A percentile compares a stretch with the other conserved stretches of the same genome.
phyloP scores from a whole-genome alignment of 108 stramenopile genomes.

The Hondaea fermentalgiana region DNA sequence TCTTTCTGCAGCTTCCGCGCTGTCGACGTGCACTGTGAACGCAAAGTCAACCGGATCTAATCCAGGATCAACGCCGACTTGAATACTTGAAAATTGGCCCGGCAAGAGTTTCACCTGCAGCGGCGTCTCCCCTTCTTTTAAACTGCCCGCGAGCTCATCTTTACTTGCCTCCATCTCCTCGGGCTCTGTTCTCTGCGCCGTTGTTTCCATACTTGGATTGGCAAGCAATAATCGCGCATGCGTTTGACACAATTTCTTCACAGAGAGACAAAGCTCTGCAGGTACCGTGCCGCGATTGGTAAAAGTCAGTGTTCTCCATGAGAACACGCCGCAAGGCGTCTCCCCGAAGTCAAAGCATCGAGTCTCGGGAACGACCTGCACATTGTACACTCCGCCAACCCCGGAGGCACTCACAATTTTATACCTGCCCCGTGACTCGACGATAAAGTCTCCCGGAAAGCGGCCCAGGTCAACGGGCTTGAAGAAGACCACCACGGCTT shows the following conservation, averaged over 20 bases:
- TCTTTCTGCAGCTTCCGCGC: neutral
- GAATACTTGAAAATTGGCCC: neutral
- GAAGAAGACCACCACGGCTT: neutral
- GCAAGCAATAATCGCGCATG: neutral
- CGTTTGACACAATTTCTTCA: neutral
- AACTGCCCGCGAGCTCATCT: too few relatives aligned
- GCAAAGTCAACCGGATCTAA: neutral
- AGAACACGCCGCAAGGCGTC: neutral
- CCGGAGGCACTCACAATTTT: neutral
- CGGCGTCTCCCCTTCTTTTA: too few relatives aligned
- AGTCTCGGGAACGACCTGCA: neutral
- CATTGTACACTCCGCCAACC: neutral
- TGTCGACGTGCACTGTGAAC: neutral
- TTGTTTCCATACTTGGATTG: neutral
- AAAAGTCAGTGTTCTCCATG: neutral
- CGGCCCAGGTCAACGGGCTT: neutral
- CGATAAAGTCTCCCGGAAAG: slow-evolving; percentile 2
- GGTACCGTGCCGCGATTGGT: neutral
- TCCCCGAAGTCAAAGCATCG: neutral
- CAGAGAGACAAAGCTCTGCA: neutral
- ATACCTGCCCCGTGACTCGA: neutral
- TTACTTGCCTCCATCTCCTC: too few relatives aligned
- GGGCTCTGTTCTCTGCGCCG: neutral
- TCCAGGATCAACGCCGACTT: neutral
- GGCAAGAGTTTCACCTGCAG: too few relatives aligned